Evolutionary conservation across 2,329 filamentous ascomycete genomes (phyloP), one percentile per base, ranked within the genome.

Genomic region (Colletotrichum lini): DNA sequence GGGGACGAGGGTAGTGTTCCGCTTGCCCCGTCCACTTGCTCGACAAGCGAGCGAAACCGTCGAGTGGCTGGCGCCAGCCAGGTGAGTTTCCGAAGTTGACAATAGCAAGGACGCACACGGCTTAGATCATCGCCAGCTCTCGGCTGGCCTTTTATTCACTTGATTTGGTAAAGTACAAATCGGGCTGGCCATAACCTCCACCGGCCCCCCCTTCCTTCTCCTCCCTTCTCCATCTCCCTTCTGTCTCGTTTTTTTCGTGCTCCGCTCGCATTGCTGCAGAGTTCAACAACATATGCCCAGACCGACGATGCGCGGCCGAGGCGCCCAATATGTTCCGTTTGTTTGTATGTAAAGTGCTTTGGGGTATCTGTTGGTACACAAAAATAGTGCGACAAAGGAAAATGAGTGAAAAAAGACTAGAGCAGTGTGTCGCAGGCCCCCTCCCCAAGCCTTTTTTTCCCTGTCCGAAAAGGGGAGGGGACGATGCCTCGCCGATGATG

Each of bases 361-460:
- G 70, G 70, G 70, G 70, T 72, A 72, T 72, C 70, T 72, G 70
- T 72, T 72, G 70, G 70, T 72, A 72, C 70, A 72, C 65, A 69
- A 70, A 72, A 68, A 63, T 30, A 50, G 57, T 50, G 68, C 35
- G 66, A 72, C 70, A 72, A 72, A 72, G 70, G 65, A 71, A 62
- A 71, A 53, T 47, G 38, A 49, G 60, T 42, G 38, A 54, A 54
- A 54, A 53, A 67, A 62, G 56, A 63, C 49, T 54, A 65, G 47
- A 58, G 58, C 58, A 61, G 59, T 53, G 59, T 53, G 58, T 45
- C 50, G 50, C 42, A 67, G 52, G 26, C 23, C n/a, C 13, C 35
- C n/a, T 12, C 30, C 23, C 9, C 23, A 15, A 2, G 2, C 13
- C 15, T 38, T 15, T 23, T 47, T 23, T 47, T 13, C 1, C 16